Percentiles rank a stretch among this genome's conserved stretches.
phyloP scores from a whole-genome alignment of 345 rosid species.

The Punica granatum region DNA sequence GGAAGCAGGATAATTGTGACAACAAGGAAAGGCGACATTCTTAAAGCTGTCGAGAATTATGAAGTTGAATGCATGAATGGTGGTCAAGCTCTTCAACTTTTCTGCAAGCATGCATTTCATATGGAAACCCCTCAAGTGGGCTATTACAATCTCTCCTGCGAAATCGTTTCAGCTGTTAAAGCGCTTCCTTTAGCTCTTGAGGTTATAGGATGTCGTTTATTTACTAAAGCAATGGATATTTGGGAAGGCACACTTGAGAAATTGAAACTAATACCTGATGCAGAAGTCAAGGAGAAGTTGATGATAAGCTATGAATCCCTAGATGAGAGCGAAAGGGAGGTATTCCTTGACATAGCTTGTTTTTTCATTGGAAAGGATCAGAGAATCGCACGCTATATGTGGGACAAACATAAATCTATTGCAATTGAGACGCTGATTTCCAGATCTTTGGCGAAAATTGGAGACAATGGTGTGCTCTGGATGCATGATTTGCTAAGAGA shows the following conservation, averaged over 20 bases:
- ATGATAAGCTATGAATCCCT: background rate
- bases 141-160: background rate
- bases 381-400: slow-evolving; percentile 1
- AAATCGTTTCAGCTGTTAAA: background rate
- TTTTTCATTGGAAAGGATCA: slow-evolving; percentile 7
- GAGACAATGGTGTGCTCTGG: slow-evolving; percentile 3
- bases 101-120: slow-evolving; percentile 2
- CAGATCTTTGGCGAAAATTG: background rate
- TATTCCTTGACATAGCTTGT: slow-evolving; percentile 5
- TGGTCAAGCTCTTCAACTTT: background rate
- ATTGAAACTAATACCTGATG: background rate
- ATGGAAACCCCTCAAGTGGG: background rate
- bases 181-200: slow-evolving; percentile 10
- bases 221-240: background rate
- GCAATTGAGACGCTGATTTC: background rate
- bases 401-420: background rate
- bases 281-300: background rate
- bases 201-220: background rate
- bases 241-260: slow-evolving; percentile 1
- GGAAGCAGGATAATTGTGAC: slow-evolving; percentile 9
- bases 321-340: background rate
- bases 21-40: background rate
- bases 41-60: background rate
- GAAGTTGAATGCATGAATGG: background rate
- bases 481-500: slow-evolving; percentile 10